Evolutionary conservation across 805 yeast species (phyloP), one percentile per base, ranked within the genome.

Genomic region (Yarrowia bubula): DNA sequence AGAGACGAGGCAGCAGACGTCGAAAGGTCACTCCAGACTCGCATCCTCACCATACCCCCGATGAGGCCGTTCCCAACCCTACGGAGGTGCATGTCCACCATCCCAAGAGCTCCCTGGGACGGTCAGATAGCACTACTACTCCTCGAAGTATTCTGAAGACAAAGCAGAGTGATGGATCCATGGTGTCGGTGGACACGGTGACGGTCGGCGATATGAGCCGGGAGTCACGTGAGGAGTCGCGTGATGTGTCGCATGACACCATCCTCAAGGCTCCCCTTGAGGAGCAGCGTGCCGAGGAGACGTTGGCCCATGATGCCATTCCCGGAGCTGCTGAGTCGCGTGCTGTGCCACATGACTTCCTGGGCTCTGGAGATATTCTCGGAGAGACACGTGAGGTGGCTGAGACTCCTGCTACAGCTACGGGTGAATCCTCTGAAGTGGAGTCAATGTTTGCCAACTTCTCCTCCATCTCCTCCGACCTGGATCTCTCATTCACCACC

Each of bases 1-100:
- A 75, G 64, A 66, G 78, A 17, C 69, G 75, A 61, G 71, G 73
- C n/a, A 71, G 75, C 64, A 63, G 69, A 33, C 66, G 71, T 9
- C 50, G 51, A 53, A 66, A 41, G 66, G 57, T 38, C 35, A 44
- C 44, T 15, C 55, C 65, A 3, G 47, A 48, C 43, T 31, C 44
- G 6, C 7, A 5, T 1, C 13, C 44, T 5, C 61, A 51, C n/a
- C 35, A 28, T 15, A 37, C 38, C 1, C 61, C 47, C 37, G 67
- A 37, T 2, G 42, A 32, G 38, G 64, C 51, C 39, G 67, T 74
- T 8, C 75, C 76, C 18, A 70, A 73, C 64, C 71, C 75, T 13
- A 68, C 71, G 2, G 75, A 73, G 58, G 69, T 74, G 18, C 71
- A 72, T 38, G 70, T 71, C 15, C 66, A 64, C 33, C 64, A 44